phyloP scores from a whole-genome alignment of 345 rosid genomes.

The Rhodomyrtus tomentosa region DNA sequence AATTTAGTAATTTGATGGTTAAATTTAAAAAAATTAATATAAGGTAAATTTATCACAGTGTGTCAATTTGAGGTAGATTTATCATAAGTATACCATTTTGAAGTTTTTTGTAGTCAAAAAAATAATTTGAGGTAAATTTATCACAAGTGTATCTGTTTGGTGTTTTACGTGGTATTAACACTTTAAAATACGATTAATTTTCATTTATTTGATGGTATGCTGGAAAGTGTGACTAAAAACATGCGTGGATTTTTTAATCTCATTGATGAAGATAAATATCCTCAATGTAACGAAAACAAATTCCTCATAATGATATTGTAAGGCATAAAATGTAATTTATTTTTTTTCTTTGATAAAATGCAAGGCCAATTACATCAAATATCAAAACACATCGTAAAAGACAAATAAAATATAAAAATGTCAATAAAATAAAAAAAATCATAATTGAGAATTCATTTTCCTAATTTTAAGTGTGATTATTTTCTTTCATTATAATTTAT shows the following conservation, averaged over 20 bases:
- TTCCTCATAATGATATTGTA: background rate
- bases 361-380: background rate
- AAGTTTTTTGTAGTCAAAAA: no score
- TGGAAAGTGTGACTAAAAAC: background rate
- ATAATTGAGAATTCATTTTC: background rate
- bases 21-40: no score
- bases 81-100: no score
- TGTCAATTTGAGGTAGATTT: no score
- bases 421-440: background rate
- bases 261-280: background rate
- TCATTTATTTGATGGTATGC: background rate
- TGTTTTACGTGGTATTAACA: no score
- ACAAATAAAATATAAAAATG: background rate
- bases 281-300: background rate
- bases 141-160: no score
- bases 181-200: no score
- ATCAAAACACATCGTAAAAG: background rate
- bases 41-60: no score
- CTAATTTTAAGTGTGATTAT: background rate
- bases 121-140: no score
- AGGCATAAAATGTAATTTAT: background rate
- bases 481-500: background rate
- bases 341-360: background rate
- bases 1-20: no score
- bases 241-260: background rate